Conservation (phyloP, 768 basidiomycete species). For the Leucosporidium yakuticum region DNA sequence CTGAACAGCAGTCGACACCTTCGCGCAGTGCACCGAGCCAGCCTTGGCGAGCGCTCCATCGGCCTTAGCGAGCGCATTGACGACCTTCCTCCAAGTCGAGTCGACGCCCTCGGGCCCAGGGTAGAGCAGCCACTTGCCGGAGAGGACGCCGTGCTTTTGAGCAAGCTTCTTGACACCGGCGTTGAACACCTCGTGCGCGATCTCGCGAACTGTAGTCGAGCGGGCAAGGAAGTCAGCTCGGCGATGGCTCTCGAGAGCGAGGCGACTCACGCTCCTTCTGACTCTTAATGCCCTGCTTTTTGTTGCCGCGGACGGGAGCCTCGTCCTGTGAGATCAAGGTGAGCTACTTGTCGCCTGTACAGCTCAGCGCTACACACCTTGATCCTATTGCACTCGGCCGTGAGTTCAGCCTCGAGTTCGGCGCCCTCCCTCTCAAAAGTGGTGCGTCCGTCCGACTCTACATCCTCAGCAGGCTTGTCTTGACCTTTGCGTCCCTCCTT, state of each 20-base stretch:
- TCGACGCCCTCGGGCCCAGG: conserved; percentile 19
- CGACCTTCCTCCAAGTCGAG: conserved; percentile 24
- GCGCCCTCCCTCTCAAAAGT: background rate
- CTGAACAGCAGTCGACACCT: conserved; percentile 17
- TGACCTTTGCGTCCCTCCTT: too few species aligned
- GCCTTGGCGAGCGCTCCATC: conserved; percentile 26
- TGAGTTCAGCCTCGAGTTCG: background rate
- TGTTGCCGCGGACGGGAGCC: conserved; percentile 20
- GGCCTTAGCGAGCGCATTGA: conserved; percentile 18
- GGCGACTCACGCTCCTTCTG: conserved; percentile 23
- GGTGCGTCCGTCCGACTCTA: too few species aligned
- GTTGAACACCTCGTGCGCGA: conserved; percentile 10
- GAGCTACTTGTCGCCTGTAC: too few species aligned
- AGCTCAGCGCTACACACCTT: background rate
- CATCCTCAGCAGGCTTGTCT: too few species aligned
- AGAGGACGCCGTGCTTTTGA: conserved; percentile 14
- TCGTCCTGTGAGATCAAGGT: background rate
- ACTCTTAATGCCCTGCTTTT: conserved; percentile 6
- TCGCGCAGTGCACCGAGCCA: conserved; percentile 21
- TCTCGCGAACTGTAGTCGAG: conserved; percentile 12
- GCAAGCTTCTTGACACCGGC: conserved; percentile 21
- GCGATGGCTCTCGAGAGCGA: background rate
- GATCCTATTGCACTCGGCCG: background rate
- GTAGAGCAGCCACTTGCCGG: conserved; percentile 35
- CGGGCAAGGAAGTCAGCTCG: too few species aligned